These are phyloP conservation scores for Microbotryum intermedium DNA, from an alignment of 1,284 basidiomycete genomes.

Conservation along the genomic window DNA sequence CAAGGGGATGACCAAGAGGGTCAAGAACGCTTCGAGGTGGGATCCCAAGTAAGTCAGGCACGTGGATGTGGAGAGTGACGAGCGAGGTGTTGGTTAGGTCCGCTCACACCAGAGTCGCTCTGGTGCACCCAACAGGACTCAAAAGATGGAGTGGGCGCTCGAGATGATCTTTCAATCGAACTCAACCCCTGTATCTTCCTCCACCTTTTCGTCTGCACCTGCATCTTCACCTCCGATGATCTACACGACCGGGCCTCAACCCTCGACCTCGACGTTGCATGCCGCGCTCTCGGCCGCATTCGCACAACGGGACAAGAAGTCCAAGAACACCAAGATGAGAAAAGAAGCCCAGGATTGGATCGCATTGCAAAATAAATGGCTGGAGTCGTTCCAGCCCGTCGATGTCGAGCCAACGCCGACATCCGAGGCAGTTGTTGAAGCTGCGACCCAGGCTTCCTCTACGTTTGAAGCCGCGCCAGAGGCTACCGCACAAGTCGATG, in stretches of 20 bases:
- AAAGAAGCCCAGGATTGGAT: constrained; percentile 12
- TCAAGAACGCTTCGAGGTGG: constrained; percentile 22
- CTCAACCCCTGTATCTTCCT: not conserved
- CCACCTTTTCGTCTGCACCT: not conserved
- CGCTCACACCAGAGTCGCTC: not conserved
- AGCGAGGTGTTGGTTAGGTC: too few relatives aligned
- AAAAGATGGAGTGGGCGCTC: constrained; percentile 22
- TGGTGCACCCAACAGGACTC: not conserved
- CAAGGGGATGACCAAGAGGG: constrained; percentile 26
- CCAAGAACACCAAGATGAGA: constrained; percentile 18
- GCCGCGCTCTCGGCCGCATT: constrained; percentile 3
- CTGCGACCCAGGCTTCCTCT: too few relatives aligned
- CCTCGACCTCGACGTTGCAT: constrained; percentile 2
- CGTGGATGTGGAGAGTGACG: not conserved
- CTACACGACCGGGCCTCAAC: constrained; percentile 3
- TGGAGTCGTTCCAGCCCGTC: constrained; percentile 5
- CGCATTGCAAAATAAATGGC: constrained; percentile 7
- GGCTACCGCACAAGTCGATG: too few relatives aligned
- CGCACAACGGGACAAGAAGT: constrained; percentile 16
- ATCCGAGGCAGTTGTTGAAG: too few relatives aligned
- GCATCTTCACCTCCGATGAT: constrained; percentile 1
- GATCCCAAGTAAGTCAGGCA: constrained; percentile 17
- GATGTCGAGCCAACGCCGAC: too few relatives aligned
- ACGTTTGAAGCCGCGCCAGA: too few relatives aligned
- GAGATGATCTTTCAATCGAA: constrained; percentile 20